Evolutionary conservation across 768 basidiomycete genomes (phyloP), one percentile per base, ranked within the genome.

Genomic region (Strobilomyces dryophilus): DNA sequence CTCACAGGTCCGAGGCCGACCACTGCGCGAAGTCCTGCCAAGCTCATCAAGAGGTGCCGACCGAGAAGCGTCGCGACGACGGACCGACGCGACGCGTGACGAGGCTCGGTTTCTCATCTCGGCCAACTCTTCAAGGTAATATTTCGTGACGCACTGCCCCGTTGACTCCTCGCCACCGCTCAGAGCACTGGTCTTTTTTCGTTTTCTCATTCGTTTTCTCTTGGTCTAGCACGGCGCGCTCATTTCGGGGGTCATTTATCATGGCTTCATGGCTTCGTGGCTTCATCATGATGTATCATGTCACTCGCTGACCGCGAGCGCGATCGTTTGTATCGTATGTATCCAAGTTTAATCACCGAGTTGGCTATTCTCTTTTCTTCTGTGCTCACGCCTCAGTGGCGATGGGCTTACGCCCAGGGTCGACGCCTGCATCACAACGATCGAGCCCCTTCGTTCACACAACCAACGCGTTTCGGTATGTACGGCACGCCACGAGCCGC

Each of bases 321-420:
- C 40, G 9, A 12, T 36, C 12, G 29, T 14, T n/a, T 36, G 26
- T 18, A 48, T 36, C 42, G 18, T 41, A 57, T 44, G 15, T 8
- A 27, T 48, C 46, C 37, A 44, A 39, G 43, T 50, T 59, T 63
- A 61, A 60, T 63, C 54, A 63, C 61, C 61, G 53, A 42, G n/a
- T 15, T 8, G 27, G 10, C 10, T 10, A 31, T 27, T 27, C 31
- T n/a, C 27, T 27, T 27, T 27, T 36, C 15, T 34, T 20, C 27
- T 0, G 34, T 60, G 14, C 53, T 57, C 47, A 51, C 50, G 46
- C 34, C 46, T 34, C 11, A 2, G 26, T 29, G 47, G 27, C 47
- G 41, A 56, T 49, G 42, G 29, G 5, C 36, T 10, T 17, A 17
- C 17, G 36, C n/a, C n/a, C 17, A 34, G 32, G 32, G 11, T 3